A percentile compares a stretch with the other conserved stretches of the same genome.
Evolutionary conservation across 495 filamentous ascomycete genomes (phyloP).

Genomic region (Xylaria grammica): DNA sequence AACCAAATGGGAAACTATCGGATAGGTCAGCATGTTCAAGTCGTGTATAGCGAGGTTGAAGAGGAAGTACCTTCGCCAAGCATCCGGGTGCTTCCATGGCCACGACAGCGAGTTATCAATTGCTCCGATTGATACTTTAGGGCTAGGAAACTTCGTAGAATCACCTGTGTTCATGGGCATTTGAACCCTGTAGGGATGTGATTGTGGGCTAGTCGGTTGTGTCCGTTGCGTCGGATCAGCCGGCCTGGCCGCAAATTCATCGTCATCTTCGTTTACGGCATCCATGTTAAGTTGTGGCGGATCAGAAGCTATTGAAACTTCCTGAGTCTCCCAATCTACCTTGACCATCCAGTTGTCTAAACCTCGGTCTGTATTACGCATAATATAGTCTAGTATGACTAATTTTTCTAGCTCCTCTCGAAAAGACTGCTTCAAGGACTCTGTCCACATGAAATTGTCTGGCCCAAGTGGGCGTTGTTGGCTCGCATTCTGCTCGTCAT

Average conservation of each 20-base stretch:
- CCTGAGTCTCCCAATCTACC: conserved; percentile 81
- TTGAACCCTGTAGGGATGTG: conserved; percentile 75
- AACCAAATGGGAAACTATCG: conserved; percentile 90
- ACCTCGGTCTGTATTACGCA: conserved; percentile 97
- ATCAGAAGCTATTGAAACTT: conserved; percentile 84
- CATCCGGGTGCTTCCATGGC: conserved; percentile 99
- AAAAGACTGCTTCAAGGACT: conserved; percentile 86
- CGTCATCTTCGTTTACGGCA: conserved; percentile 52
- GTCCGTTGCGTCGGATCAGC: conserved; percentile 56
- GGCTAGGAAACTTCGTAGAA: conserved; percentile 55
- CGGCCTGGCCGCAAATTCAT: conserved; percentile 63
- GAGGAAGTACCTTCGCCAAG: conserved; percentile 61
- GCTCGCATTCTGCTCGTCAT: conserved; percentile 47
- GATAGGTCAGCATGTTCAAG: conserved; percentile 25
- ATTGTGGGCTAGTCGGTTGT: conserved; percentile 50
- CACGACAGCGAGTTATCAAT: conserved; percentile 98
- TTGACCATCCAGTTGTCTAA: conserved; percentile 99
- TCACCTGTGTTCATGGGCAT: conserved; percentile 82
- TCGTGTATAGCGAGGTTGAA: neutral
- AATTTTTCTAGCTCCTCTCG: conserved; percentile 95
- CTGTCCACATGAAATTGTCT: conserved; percentile 82
- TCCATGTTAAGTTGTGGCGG: conserved; percentile 70
- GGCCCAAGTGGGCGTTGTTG: conserved; percentile 45
- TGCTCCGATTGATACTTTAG: conserved; percentile 79
- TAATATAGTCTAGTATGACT: conserved; percentile 98